A percentile compares a stretch with the other conserved stretches of the same genome.
phyloP scores from a whole-genome alignment of 176 grass and related monocot genomes.

The Oryza meridionalis region DNA sequence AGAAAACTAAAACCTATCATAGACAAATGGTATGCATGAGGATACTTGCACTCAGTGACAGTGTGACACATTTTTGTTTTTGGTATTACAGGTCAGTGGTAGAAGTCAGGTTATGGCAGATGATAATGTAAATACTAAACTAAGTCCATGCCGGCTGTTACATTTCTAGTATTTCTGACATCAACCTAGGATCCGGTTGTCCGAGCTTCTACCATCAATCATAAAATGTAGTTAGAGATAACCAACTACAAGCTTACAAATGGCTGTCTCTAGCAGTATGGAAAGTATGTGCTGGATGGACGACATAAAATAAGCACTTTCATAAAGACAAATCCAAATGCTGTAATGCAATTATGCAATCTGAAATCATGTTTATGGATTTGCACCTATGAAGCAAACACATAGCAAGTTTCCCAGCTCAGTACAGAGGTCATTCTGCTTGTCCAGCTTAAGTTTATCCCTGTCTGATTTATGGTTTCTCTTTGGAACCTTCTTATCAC shows the following conservation, averaged over 20 bases:
- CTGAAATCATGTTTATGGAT: background rate
- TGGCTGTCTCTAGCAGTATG: background rate
- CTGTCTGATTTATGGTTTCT: slow-evolving; percentile 83
- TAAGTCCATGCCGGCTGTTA: background rate
- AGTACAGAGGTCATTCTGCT: slow-evolving; percentile 73
- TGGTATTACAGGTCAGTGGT: background rate
- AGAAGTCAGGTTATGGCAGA: background rate
- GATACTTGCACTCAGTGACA: background rate
- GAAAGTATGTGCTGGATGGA: background rate
- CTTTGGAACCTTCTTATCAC: slow-evolving; percentile 61
- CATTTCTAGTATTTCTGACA: slow-evolving; percentile 1
- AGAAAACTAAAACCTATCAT: slow-evolving; percentile 14
- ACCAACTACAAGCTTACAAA: background rate
- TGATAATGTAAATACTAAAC: background rate
- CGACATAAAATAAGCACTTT: slow-evolving; percentile 9
- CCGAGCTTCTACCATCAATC: background rate
- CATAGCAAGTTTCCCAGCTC: slow-evolving; percentile 68
- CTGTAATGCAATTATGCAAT: background rate
- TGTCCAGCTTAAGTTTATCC: slow-evolving; percentile 77
- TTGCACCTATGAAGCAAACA: slow-evolving; percentile 13
- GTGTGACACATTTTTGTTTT: background rate
- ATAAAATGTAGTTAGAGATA: background rate
- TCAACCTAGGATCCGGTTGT: background rate
- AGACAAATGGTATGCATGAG: background rate
- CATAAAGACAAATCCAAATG: background rate